Evolutionary conservation across 345 rosid species (phyloP).

Genomic region (Arabis alpina): DNA sequence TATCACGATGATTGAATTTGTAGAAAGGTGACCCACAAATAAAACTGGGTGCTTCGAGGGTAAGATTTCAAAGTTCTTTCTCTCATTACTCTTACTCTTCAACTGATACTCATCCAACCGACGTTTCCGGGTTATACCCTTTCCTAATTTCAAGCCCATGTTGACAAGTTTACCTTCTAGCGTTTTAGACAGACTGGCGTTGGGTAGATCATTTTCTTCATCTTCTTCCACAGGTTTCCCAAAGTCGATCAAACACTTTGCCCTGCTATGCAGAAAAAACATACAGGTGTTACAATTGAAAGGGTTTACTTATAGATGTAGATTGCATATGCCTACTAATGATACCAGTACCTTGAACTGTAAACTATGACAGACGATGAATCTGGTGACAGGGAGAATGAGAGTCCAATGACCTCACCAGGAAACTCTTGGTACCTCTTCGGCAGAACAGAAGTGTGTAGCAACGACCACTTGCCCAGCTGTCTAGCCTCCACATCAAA

Average conservation of each 20-base stretch:
- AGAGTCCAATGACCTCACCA: constrained; percentile 90
- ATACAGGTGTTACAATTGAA: constrained; percentile 3
- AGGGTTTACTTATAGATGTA: neutral
- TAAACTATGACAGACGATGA: constrained; percentile 68
- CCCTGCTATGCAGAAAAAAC: constrained; percentile 54
- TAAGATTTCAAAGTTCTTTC: constrained; percentile 75
- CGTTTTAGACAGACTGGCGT: constrained; percentile 52
- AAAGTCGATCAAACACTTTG: constrained; percentile 85
- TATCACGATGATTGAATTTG: constrained; percentile 69
- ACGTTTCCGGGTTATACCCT: constrained; percentile 49
- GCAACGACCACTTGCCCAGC: constrained; percentile 87
- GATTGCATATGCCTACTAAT: neutral
- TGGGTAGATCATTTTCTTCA: constrained; percentile 56
- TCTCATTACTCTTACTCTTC: constrained; percentile 55
- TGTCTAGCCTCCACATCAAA: constrained; percentile 92
- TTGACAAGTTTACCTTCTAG: constrained; percentile 48
- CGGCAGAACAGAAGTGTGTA: constrained; percentile 63
- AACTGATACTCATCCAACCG: constrained; percentile 51
- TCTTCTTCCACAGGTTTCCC: constrained; percentile 74
- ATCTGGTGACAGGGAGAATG: constrained; percentile 65
- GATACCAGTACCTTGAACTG: constrained; percentile 74
- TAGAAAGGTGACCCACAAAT: constrained; percentile 80
- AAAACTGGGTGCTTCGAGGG: constrained; percentile 88
- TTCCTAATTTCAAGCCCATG: constrained; percentile 42
- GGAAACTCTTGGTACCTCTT: constrained; percentile 93